A percentile compares a stretch with the other conserved stretches of the same genome.
phyloP scores from a whole-genome alignment of 2,329 filamentous ascomycete species.

The Fusarium ambrosium region DNA sequence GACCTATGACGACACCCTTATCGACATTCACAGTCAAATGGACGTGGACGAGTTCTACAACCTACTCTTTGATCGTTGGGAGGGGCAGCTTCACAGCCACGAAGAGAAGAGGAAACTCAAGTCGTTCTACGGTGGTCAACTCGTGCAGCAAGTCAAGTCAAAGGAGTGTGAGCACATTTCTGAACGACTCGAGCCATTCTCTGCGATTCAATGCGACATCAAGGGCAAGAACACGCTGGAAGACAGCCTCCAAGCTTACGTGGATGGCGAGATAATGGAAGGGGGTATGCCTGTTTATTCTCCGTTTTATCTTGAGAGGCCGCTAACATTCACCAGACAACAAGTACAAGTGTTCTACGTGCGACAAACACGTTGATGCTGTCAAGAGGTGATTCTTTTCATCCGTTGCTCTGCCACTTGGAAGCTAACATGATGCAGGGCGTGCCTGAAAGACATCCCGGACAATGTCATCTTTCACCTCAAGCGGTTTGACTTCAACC shows the following conservation, averaged over 20 bases:
- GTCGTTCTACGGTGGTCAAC: slow-evolving; percentile 89
- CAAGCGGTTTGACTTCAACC: slow-evolving; percentile 87
- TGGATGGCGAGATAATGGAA: slow-evolving; percentile 96
- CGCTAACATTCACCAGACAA: slow-evolving; percentile 75
- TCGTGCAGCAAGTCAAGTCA: slow-evolving; percentile 95
- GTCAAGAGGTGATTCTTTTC: slow-evolving; percentile 78
- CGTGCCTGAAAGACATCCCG: slow-evolving; percentile 91
- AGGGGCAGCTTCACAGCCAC: slow-evolving; percentile 78
- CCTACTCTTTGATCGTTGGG: slow-evolving; percentile 90
- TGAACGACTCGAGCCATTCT: slow-evolving; percentile 89
- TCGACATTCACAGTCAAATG: slow-evolving; percentile 94
- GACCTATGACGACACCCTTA: slow-evolving; percentile 84
- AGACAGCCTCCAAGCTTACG: slow-evolving; percentile 94
- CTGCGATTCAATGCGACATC: slow-evolving; percentile 95
- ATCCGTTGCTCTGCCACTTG: not conserved
- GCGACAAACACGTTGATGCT: slow-evolving; percentile 89
- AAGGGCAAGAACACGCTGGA: slow-evolving; percentile 88
- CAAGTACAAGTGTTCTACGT: slow-evolving; percentile 96
- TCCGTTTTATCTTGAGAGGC: not conserved
- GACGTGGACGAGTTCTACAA: slow-evolving; percentile 99
- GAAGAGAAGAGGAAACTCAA: slow-evolving; percentile 81
- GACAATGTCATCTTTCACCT: slow-evolving; percentile 96
- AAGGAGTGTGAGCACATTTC: slow-evolving; percentile 96
- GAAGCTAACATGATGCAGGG: slow-evolving; percentile 60
- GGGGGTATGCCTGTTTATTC: slow-evolving; percentile 68